Evolutionary conservation across 345 rosid species (phyloP), one percentile per base, ranked within the genome.

Genomic region (Cardamine chenopodiifolia): DNA sequence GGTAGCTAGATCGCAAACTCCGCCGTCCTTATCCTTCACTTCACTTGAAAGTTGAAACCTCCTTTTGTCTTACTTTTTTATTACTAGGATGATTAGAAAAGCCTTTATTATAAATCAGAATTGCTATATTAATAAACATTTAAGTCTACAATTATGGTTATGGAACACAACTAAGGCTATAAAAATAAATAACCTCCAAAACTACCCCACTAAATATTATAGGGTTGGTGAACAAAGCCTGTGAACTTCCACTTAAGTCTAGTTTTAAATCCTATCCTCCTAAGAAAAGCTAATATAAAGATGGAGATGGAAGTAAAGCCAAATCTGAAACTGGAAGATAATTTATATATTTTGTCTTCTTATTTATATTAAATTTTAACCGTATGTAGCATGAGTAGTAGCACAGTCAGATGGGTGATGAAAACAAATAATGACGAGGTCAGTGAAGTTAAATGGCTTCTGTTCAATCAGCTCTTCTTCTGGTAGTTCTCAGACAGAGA

Each of bases 91-190:
- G 40, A 57, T 6, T n/a, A 56, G 0, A n/a, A 56, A 34, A 15
- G 10, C 31, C 6, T 7, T 53, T 28, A 17, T 29, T 8, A 56
- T 56, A 29, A 56, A 1, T 8, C 9, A 15, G 37, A 56, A 39
- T 17, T 31, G 23, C 8, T 57, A 17, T 57, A 55, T 34, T 34
- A 34, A 39, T 39, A 3, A 39, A 11, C 44, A 7, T 17, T 26
- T 11, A 55, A 28, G 60, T 57, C 62, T 9, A 57, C 25, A 31
- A 31, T 7, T 4, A 57, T 9, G 14, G 40, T 57, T 57, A 57
- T 31, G 14, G 62, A 57, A 57, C 62, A 57, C 62, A 57, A 32
- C 62, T 31, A 57, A 57, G 25, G 23, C 62, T 57, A 57, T 2
- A 31, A 4, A 57, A 17, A 31, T 31, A 31, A 9, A 31, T 9